These are phyloP conservation scores for Sporothrix variecibatus DNA, from an alignment of 2,329 filamentous ascomycete species.

Conservation along the genomic window DNA sequence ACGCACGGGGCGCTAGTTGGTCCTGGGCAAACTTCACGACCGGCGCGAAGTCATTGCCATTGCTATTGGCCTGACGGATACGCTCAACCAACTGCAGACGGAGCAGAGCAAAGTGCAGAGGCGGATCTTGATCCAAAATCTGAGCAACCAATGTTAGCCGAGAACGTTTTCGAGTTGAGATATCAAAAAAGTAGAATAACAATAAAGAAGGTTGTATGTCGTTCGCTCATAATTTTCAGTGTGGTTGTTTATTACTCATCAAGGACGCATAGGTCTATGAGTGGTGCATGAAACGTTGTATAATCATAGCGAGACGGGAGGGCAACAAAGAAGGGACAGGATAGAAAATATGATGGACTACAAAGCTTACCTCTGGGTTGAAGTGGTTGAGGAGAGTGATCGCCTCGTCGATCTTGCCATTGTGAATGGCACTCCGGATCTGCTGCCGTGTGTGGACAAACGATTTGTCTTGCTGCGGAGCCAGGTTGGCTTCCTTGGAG, in stretches of 20 bases:
- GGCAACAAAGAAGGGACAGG: conserved; percentile 22
- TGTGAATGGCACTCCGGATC: conserved; percentile 82
- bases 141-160: conserved; percentile 47
- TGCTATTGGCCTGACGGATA: conserved; percentile 74
- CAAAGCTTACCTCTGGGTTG: conserved; percentile 78
- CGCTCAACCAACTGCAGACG: conserved; percentile 92
- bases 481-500: conserved; percentile 87
- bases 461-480: conserved; percentile 68
- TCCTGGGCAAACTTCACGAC: conserved; percentile 85
- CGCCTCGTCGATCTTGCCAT: conserved; percentile 80
- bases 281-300: conserved; percentile 99
- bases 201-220: conserved; percentile 14
- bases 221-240: conserved; percentile 65
- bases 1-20: conserved; percentile 83
- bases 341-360: conserved; percentile 27
- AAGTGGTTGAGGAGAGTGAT: conserved; percentile 87
- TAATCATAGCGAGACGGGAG: conserved; percentile 76
- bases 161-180: conserved; percentile 17
- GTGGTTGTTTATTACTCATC: conserved; percentile 78
- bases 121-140: conserved; percentile 83
- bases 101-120: conserved; percentile 85
- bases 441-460: conserved; percentile 77
- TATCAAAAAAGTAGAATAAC: neutral
- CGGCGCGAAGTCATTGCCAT: conserved; percentile 71
- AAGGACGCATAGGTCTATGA: conserved; percentile 85